Conservation (phyloP, 345 rosid genomes). For the sweet orange (Citrus sinensis) region DVS_A1.0 CM039169.1:3621001-3621500, state of each 20-base stretch:
- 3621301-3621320: neutral
- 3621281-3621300: neutral
- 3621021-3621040: conserved; percentile 45
- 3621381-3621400: neutral
- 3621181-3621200: neutral
- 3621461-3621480: neutral
- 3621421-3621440: neutral
- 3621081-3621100: neutral
- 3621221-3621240: neutral
- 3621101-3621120: neutral
- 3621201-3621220: neutral
- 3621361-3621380: neutral
- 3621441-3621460: neutral
- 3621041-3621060: conserved; percentile 12
- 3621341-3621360: neutral
- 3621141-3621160: neutral
- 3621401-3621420: neutral
- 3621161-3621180: neutral
- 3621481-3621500: neutral
- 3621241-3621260: neutral
- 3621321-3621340: neutral
- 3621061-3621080: neutral
- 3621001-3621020: conserved; percentile 93
- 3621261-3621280: neutral
- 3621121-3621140: neutral